Conservation (phyloP, 2,329 filamentous ascomycete genomes). For the Pseudogymnoascus sp. region DNA sequence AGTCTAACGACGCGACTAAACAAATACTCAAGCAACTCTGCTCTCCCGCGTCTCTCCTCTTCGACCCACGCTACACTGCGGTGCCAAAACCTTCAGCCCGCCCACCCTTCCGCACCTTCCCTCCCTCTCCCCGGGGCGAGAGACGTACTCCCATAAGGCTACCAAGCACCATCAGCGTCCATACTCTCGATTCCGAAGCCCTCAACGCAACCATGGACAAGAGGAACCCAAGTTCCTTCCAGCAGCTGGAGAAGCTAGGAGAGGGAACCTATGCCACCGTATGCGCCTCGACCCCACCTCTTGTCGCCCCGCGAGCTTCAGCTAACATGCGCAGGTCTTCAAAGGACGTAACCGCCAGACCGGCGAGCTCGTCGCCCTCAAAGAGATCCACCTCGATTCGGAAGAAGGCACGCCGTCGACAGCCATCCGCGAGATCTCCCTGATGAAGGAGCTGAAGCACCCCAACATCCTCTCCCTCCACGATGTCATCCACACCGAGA, state of each 20-base stretch:
- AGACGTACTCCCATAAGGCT: conserved; percentile 19
- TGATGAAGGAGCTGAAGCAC: conserved; percentile 99
- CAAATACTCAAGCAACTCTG: conserved; percentile 27
- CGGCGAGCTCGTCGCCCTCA: conserved; percentile 90
- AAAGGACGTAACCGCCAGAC: conserved; percentile 97
- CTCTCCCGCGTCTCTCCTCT: conserved; percentile 35
- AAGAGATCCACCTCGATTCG: conserved; percentile 97
- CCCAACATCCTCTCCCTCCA: conserved; percentile 96
- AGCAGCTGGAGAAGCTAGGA: conserved; percentile 97
- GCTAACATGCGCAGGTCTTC: conserved; percentile 63
- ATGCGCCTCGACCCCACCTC: conserved; percentile 21
- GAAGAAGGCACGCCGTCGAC: conserved; percentile 97
- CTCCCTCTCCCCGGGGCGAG: conserved; percentile 23
- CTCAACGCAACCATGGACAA: conserved; percentile 63
- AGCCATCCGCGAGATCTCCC: conserved; percentile 93
- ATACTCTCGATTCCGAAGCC: conserved; percentile 23
- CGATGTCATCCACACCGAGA: conserved; percentile 99
- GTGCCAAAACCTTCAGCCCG: conserved; percentile 23
- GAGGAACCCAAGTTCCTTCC: conserved; percentile 90
- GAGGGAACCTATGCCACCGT: conserved; percentile 98
- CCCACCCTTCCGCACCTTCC: conserved; percentile 25
- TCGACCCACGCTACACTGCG: conserved; percentile 32
- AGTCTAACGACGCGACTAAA: conserved; percentile 24
- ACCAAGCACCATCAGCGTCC: conserved; percentile 28
- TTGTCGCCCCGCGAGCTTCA: conserved; percentile 3